Conservation (phyloP, 768 basidiomycete species). For the Pleurotus ostreatus region DNA sequence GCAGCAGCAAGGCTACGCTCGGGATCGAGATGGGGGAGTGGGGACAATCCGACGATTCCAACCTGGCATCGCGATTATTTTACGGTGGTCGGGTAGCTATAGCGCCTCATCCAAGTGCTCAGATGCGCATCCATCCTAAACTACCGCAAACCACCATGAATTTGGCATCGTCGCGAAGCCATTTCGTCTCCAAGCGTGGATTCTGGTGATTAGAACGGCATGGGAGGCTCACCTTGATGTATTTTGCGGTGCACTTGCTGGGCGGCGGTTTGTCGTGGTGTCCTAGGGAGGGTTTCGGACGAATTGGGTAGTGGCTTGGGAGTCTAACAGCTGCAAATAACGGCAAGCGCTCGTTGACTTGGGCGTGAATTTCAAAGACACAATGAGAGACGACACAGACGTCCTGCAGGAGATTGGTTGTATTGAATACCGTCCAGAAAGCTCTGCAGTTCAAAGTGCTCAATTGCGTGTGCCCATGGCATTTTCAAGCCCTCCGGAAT, state of each 20-base stretch:
- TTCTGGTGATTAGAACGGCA: conserved; percentile 14
- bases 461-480: too few species aligned
- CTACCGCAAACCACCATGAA: conserved; percentile 15
- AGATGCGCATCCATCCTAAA: conserved; percentile 38
- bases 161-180: conserved; percentile 10
- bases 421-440: too few species aligned
- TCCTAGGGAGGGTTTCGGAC: background rate
- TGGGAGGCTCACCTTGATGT: conserved; percentile 56
- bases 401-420: too few species aligned
- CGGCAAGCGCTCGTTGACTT: background rate
- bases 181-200: conserved; percentile 9
- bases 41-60: conserved; percentile 4
- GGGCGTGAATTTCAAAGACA: too few species aligned
- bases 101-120: conserved; percentile 30
- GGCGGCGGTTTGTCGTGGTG: conserved; percentile 2
- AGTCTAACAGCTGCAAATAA: background rate
- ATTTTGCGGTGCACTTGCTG: conserved; percentile 26
- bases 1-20: too few species aligned
- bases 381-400: too few species aligned
- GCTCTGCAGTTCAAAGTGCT: too few species aligned
- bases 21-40: conserved; percentile 6
- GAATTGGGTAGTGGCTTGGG: background rate
- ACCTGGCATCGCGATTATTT: background rate
- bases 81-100: too few species aligned
- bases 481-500: too few species aligned